phyloP scores from a whole-genome alignment of 2,329 filamentous ascomycete species.

The Aspergillus pseudonomiae region DNA sequence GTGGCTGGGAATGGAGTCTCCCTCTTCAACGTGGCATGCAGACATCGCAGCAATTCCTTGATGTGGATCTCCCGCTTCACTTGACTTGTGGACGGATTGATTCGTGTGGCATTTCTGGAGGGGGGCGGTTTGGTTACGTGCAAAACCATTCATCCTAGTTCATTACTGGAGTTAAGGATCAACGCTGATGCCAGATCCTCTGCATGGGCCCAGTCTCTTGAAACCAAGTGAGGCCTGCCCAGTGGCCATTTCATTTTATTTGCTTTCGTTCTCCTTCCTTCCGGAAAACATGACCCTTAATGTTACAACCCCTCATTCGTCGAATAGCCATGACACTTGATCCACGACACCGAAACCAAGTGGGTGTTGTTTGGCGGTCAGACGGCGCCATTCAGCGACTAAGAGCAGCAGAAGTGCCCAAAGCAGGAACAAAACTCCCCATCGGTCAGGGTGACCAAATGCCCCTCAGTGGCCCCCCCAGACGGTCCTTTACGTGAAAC shows the following conservation, averaged over 20 bases:
- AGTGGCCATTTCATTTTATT: neutral
- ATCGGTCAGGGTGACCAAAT: conserved; percentile 13
- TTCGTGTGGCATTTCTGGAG: neutral
- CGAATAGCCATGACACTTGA: conserved; percentile 7
- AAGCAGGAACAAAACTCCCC: conserved; percentile 23
- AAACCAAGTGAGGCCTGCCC: neutral
- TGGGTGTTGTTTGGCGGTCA: conserved; percentile 27
- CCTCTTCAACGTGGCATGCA: conserved; percentile 29
- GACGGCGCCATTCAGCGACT: conserved; percentile 25
- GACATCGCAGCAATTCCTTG: conserved; percentile 14
- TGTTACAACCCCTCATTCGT: conserved; percentile 9
- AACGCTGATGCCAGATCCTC: neutral
- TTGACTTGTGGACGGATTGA: conserved; percentile 7
- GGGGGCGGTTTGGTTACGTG: neutral
- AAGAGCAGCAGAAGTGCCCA: conserved; percentile 34
- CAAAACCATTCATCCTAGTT: conserved; percentile 4
- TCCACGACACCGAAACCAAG: conserved; percentile 16
- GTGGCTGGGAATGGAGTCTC: conserved; percentile 17
- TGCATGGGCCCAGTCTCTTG: neutral
- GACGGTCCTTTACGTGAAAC: conserved; percentile 18
- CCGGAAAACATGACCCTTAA: neutral
- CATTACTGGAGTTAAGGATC: neutral
- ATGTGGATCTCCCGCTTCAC: conserved; percentile 27
- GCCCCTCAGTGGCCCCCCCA: conserved; percentile 19
- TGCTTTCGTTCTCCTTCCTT: conserved; percentile 2